Base-by-base conservation (phyloP, 2,329 filamentous ascomycete genomes). In the Botrytis cinerea region DNA sequence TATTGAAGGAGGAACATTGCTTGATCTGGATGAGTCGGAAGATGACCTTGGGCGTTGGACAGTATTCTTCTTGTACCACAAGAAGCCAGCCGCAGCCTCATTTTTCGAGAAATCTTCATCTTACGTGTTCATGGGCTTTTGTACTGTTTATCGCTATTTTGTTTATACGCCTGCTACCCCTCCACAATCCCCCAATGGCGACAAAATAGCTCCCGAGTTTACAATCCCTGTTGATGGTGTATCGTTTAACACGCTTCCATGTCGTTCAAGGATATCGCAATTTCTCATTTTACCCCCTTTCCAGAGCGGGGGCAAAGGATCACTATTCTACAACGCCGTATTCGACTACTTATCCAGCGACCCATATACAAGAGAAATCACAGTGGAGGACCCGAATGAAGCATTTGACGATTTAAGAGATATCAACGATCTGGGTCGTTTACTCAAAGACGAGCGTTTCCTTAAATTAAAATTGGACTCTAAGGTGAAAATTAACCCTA, bases 371-470 rank as follows among this genome's bases (percentile, higher is more conserved):
- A 86, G 90, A 72, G 95, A 98, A 81, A 88, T 99, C 79, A 97
- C 95, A 0, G 91, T 99, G 9, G 96, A 99, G 83, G 95, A 98
- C 75, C 97, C 96, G 0, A 98, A 93, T 79, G 93, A 95, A 80
- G 89, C 88, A 1, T 97, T 97, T 78, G 93, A 96, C 79, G 89
- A 93, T 74, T 85, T 97, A 78, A 89, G 93, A 77, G 93, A 96
- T 80, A 85, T 91, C 70, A 91, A 89, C 78, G 93, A 97, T 78
- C 84, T 95, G 46, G 84, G 85, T 7, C 90, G 89, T 76, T 85
- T 96, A 5, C 88, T 88, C 72, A 83, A 85, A 28, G 75, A 87
- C 5, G 85, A 90, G 0, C 86, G 88, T 14, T 93, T 93, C 79
- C 82, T 83, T 4, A 80, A 83, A 0, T 83, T 93, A 10, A 83